Percentiles rank a stretch among this genome's conserved stretches.
Conservation (phyloP, 768 basidiomycete genomes). For the Lactarius hatsudake region DNA sequence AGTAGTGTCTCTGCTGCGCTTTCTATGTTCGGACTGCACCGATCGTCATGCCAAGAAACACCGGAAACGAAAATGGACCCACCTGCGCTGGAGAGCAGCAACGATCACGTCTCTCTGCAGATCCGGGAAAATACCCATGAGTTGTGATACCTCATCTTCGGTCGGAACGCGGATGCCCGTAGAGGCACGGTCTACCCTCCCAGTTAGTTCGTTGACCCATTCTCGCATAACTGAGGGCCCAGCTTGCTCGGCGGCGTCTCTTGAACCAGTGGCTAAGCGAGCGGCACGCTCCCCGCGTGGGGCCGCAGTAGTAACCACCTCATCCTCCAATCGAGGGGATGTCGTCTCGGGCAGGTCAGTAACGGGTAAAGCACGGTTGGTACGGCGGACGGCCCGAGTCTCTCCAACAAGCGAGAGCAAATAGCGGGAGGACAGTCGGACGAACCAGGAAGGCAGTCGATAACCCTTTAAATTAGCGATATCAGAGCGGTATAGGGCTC, state of each 20-base stretch:
- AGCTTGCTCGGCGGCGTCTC: constrained; percentile 10
- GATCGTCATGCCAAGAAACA: constrained; percentile 12
- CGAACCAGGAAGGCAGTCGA: constrained; percentile 61
- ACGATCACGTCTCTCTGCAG: constrained; percentile 69
- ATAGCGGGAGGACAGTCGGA: constrained; percentile 53
- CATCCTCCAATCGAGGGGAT: constrained; percentile 44
- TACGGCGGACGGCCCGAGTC: constrained; percentile 63
- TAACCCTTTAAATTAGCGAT: constrained; percentile 75
- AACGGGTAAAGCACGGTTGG: constrained; percentile 19
- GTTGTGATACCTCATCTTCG: constrained; percentile 70
- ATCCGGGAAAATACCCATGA: constrained; percentile 84
- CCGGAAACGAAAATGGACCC: constrained; percentile 30
- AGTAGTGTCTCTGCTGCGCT: constrained; percentile 79
- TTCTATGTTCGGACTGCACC: constrained; percentile 70
- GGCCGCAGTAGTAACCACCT: constrained; percentile 61
- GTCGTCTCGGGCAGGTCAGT: constrained; percentile 10
- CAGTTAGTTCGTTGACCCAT: constrained; percentile 80
- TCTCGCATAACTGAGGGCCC: constrained; percentile 59
- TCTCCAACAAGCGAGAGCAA: constrained; percentile 68
- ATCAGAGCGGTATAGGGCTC: constrained; percentile 83
- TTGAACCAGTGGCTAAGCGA: constrained; percentile 24
- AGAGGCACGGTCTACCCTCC: constrained; percentile 51
- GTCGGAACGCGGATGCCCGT: constrained; percentile 65
- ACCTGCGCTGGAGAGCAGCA: constrained; percentile 81
- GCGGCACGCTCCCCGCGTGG: constrained; percentile 28